These are phyloP conservation scores for Globisporangium rhizosaccharum DNA, from an alignment of 352 stramenopile species.

Conservation along the genomic window DNA sequence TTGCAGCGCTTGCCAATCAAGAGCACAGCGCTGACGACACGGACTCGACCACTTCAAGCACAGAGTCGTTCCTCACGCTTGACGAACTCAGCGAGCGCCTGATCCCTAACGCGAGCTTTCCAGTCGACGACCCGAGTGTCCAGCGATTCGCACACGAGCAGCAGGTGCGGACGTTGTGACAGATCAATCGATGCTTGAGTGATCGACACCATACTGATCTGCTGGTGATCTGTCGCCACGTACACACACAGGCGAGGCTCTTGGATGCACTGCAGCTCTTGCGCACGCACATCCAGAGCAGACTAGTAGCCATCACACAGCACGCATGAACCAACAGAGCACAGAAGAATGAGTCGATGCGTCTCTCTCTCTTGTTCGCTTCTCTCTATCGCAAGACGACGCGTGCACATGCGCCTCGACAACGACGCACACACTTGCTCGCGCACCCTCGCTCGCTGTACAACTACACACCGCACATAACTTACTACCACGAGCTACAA, in stretches of 20 bases:
- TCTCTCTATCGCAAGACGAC: not conserved
- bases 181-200: not conserved
- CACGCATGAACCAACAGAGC: not conserved
- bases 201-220: not conserved
- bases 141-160: constrained; percentile 25
- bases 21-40: not conserved
- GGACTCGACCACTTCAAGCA: not conserved
- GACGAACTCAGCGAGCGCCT: constrained; percentile 25
- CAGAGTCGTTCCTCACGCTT: constrained; percentile 18
- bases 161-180: not conserved
- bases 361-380: too few species aligned
- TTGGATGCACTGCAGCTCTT: not conserved
- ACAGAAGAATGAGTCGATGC: not conserved
- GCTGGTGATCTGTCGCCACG: not conserved
- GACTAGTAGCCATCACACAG: not conserved
- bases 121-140: constrained; percentile 18
- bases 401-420: too few species aligned
- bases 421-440: too few species aligned
- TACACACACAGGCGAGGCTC: constrained; percentile 8
- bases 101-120: constrained; percentile 25
- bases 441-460: not conserved
- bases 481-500: too few species aligned
- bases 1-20: not conserved
- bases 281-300: not conserved
- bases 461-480: too few species aligned